Percentiles rank a stretch among this genome's conserved stretches.
Conservation (phyloP, 331 rosid genomes). For the Cydonia oblonga region DNA sequence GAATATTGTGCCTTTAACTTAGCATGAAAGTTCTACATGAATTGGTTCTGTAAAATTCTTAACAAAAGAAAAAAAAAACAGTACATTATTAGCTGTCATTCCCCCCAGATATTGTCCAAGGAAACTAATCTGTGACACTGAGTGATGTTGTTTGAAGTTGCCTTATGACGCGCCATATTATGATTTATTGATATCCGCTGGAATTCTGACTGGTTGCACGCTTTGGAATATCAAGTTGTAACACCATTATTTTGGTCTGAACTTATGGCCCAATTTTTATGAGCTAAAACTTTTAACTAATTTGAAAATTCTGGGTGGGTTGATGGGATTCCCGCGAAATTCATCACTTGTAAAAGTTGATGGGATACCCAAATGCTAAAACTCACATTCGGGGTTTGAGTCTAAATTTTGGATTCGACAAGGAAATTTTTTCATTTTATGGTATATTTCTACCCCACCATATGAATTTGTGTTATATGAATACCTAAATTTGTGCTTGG, state of each 20-base stretch:
- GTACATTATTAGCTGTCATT: not conserved
- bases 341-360: not conserved
- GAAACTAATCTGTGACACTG: not conserved
- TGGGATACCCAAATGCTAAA: too few species aligned
- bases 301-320: not conserved
- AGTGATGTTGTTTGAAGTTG: not conserved
- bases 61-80: not conserved
- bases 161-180: not conserved
- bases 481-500: too few species aligned
- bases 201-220: not conserved
- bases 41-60: not conserved
- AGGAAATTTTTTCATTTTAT: too few species aligned
- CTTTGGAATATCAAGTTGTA: not conserved
- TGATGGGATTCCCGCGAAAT: not conserved
- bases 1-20: slow-evolving; percentile 1
- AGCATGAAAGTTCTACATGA: not conserved
- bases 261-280: not conserved
- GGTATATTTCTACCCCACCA: too few species aligned
- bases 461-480: too few species aligned
- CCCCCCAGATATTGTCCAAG: not conserved
- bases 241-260: not conserved
- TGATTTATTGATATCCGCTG: not conserved
- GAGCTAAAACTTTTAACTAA: not conserved
- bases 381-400: too few species aligned
- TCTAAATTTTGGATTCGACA: too few species aligned